These are phyloP conservation scores for Exophiala viscosa DNA, from an alignment of 2,329 filamentous ascomycete species.

Conservation along the genomic window DNA sequence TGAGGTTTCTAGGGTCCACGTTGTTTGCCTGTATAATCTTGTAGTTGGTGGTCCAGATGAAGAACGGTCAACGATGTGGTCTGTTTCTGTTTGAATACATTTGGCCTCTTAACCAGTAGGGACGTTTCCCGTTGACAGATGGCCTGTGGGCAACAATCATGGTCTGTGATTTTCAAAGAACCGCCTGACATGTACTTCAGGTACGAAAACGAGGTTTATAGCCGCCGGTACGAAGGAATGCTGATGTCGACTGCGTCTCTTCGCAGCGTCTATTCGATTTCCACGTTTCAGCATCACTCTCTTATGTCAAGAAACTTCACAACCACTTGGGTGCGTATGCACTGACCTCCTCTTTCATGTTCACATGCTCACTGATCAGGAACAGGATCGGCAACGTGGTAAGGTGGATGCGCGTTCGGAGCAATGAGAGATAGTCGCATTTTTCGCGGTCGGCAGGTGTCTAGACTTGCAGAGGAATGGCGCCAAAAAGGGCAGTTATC, in stretches of 20 bases:
- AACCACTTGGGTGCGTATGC: background rate
- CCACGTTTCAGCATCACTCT: background rate
- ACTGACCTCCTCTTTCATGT: background rate
- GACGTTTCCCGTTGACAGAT: background rate
- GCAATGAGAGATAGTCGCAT: too few species aligned
- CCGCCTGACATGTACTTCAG: background rate
- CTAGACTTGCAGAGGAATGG: constrained; percentile 11
- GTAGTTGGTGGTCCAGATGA: too few species aligned
- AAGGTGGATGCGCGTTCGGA: background rate
- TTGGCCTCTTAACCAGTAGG: background rate
- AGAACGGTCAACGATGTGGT: constrained; percentile 7
- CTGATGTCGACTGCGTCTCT: too few species aligned
- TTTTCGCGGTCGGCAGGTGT: background rate
- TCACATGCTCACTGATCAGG: background rate
- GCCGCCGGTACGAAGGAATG: too few species aligned
- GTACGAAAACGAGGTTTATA: background rate
- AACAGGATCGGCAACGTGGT: background rate
- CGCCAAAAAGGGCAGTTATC: background rate
- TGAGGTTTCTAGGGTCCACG: too few species aligned
- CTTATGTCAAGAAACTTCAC: background rate
- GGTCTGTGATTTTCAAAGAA: constrained; percentile 1
- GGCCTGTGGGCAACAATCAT: background rate
- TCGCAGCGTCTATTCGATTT: background rate
- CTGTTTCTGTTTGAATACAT: constrained; percentile 4
- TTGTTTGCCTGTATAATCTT: too few species aligned